A percentile compares a stretch with the other conserved stretches of the same genome.
Conservation (phyloP, 2,329 filamentous ascomycete genomes). For the Dactylonectria macrodidyma region DNA sequence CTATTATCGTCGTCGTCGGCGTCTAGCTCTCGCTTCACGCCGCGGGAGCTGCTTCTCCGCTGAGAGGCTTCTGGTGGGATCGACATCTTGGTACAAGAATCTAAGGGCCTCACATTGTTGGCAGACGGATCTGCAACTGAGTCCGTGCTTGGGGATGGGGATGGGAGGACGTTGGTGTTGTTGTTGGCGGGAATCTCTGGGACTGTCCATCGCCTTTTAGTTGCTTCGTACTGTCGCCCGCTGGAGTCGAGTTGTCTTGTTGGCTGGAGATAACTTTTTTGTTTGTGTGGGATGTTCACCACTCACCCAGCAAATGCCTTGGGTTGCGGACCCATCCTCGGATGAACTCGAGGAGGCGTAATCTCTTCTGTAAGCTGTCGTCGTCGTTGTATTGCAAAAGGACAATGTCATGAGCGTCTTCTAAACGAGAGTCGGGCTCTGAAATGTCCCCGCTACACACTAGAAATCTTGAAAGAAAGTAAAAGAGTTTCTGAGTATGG, state of each 20-base stretch:
- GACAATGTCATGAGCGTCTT: no score
- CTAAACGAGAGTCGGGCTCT: no score
- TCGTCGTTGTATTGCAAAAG: no score
- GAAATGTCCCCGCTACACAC: no score
- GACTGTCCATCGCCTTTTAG: background rate
- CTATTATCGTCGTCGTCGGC: background rate
- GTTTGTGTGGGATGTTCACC: background rate
- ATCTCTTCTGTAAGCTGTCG: background rate
- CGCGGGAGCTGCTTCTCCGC: background rate
- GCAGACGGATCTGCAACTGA: background rate
- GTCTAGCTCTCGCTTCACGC: conserved; percentile 17
- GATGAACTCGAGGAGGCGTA: no score
- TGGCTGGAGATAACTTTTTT: background rate
- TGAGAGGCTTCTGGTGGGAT: background rate
- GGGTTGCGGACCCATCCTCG: background rate
- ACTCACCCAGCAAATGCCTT: background rate
- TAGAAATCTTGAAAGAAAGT: no score
- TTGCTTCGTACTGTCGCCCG: background rate
- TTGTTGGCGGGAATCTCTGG: background rate
- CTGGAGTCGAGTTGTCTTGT: background rate
- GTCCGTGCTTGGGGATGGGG: background rate
- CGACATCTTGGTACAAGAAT: background rate
- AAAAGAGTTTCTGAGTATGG: no score
- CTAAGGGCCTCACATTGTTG: background rate
- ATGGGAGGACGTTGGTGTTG: background rate